Evolutionary conservation across 2,329 filamentous ascomycete species (phyloP).

Genomic region (Cadophora sp.): DNA sequence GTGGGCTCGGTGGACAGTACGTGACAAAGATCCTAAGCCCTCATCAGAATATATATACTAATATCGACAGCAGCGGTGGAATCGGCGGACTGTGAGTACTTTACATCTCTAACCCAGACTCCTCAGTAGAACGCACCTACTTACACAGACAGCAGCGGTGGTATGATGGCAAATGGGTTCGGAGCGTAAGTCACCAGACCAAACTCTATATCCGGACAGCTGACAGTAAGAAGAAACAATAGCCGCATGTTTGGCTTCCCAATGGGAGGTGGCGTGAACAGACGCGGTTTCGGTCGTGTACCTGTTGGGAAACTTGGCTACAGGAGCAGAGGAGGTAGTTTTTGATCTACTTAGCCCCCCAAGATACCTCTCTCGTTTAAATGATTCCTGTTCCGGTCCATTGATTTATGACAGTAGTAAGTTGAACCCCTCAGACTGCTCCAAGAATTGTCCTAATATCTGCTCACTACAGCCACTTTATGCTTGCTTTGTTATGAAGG

Average conservation of each 20-base stretch:
- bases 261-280: neutral
- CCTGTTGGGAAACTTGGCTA: neutral
- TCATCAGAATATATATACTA: no score
- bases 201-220: neutral
- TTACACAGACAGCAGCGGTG: neutral
- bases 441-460: neutral
- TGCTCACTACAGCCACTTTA: neutral
- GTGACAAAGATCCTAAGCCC: no score
- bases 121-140: neutral
- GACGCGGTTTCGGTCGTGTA: constrained; percentile 1
- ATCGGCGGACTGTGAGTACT: neutral
- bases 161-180: neutral
- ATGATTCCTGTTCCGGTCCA: neutral
- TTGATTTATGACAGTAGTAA: neutral
- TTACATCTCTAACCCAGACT: neutral
- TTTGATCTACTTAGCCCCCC: no score
- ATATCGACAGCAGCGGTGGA: neutral
- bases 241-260: neutral
- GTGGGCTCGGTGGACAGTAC: no score
- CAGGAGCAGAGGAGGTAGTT: no score
- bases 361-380: neutral
- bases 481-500: neutral
- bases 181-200: neutral
- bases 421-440: neutral
- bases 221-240: neutral